phyloP scores from a whole-genome alignment of 73 alveolate species.

The Tetrahymena elliotti region DNA sequence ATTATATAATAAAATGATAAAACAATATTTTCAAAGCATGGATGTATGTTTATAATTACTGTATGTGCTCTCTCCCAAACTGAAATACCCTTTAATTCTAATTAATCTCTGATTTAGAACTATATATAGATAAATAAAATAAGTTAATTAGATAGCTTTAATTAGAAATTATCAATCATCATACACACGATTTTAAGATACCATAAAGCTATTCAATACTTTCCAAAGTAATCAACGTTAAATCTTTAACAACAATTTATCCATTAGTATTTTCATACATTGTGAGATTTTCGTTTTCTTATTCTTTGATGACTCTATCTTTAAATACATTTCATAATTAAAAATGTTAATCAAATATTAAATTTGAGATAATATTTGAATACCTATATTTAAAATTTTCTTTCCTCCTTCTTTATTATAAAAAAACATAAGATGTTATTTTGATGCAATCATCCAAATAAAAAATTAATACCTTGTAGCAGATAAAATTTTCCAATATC shows the following conservation, averaged over 20 bases:
- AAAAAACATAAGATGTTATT: not conserved
- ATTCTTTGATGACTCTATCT: not conserved
- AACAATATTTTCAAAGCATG: too few species aligned
- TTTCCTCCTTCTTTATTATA: not conserved
- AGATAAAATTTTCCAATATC: constrained; percentile 22
- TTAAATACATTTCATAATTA: not conserved
- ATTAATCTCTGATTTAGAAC: not conserved
- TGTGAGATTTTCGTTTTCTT: constrained; percentile 30
- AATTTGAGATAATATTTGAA: not conserved
- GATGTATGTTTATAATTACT: too few species aligned
- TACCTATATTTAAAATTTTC: not conserved
- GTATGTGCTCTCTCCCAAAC: constrained; percentile 12
- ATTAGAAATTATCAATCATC: not conserved
- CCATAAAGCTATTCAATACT: constrained; percentile 3
- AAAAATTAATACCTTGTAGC: not conserved
- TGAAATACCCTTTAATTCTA: not conserved
- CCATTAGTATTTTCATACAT: constrained; percentile 25
- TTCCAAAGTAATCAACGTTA: not conserved
- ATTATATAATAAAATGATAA: not conserved
- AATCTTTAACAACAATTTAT: constrained; percentile 8
- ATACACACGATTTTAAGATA: constrained; percentile 8
- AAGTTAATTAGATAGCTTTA: not conserved
- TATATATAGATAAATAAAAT: too few species aligned
- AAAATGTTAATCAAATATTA: not conserved
- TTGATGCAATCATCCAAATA: not conserved